These are phyloP conservation scores for Leptomonas seymouri DNA, from an alignment of 208 protist genomes.

Conservation along the genomic window DNA sequence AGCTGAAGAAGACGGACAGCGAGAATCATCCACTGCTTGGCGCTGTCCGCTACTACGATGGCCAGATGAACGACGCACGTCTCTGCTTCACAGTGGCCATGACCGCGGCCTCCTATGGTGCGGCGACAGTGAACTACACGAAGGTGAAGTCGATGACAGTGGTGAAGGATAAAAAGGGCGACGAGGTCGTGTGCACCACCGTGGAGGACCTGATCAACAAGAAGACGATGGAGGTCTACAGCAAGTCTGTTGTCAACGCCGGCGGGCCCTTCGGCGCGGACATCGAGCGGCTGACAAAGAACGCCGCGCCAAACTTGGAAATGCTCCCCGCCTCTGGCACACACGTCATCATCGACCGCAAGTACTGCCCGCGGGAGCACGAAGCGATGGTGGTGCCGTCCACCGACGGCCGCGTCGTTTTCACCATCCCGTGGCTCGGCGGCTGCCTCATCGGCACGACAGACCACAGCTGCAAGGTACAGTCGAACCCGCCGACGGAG, in stretches of 20 bases:
- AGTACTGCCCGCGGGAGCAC: slow-evolving; percentile 76
- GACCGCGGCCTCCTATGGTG: slow-evolving; percentile 92
- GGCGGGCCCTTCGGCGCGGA: slow-evolving; percentile 85
- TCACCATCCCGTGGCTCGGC: slow-evolving; percentile 93
- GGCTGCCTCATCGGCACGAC: slow-evolving; percentile 95
- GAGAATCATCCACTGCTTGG: slow-evolving; percentile 82
- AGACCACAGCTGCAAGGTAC: slow-evolving; percentile 74
- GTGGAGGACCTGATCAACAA: slow-evolving; percentile 80
- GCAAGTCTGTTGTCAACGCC: slow-evolving; percentile 91
- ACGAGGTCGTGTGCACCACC: slow-evolving; percentile 68
- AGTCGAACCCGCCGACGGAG: slow-evolving; percentile 57
- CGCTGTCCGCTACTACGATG: slow-evolving; percentile 95
- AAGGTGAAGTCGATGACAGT: slow-evolving; percentile 68
- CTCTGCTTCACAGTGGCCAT: slow-evolving; percentile 93
- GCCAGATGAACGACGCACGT: slow-evolving; percentile 97
- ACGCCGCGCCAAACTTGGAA: slow-evolving; percentile 39
- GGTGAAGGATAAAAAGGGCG: slow-evolving; percentile 46
- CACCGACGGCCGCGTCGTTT: slow-evolving; percentile 94
- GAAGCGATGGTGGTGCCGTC: slow-evolving; percentile 90
- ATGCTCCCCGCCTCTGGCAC: slow-evolving; percentile 82
- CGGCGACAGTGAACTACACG: slow-evolving; percentile 94
- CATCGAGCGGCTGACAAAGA: slow-evolving; percentile 82
- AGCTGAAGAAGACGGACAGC: slow-evolving; percentile 52
- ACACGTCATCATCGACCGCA: slow-evolving; percentile 86
- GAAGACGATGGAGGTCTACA: slow-evolving; percentile 74